A percentile compares a stretch with the other conserved stretches of the same genome.
Evolutionary conservation across 192 early-diverging fungal genomes (phyloP).

Genomic region (Jimgerdemannia flammicorona): DNA sequence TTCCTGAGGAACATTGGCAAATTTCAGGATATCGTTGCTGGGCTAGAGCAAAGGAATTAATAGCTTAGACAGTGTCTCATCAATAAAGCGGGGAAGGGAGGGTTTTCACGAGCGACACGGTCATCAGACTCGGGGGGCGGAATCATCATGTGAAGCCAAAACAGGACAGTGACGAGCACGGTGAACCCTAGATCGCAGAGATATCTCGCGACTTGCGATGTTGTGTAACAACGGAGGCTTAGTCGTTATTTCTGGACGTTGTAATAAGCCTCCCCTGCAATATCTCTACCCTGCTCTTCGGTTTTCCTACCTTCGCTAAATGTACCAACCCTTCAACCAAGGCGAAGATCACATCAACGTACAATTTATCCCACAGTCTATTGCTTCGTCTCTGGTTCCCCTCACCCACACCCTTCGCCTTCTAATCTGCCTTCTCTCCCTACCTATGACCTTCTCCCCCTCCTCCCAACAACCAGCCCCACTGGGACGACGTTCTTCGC

Average conservation of each 20-base stretch:
- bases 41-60: too few species aligned
- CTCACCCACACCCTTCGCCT: too few species aligned
- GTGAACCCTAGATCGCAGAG: too few species aligned
- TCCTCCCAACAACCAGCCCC: constrained; percentile 28
- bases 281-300: background rate
- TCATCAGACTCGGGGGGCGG: too few species aligned
- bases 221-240: too few species aligned
- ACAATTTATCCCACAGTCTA: background rate
- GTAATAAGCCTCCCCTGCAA: background rate
- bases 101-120: too few species aligned
- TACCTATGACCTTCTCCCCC: background rate
- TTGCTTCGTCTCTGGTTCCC: too few species aligned
- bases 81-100: too few species aligned
- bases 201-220: too few species aligned
- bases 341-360: constrained; percentile 2
- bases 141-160: too few species aligned
- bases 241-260: background rate
- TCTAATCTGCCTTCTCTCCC: background rate
- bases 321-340: constrained; percentile 3
- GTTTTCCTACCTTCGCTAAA: background rate
- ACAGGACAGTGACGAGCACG: too few species aligned
- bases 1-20: constrained; percentile 94
- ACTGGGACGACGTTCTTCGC: constrained; percentile 55
- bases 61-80: too few species aligned
- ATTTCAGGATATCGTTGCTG: constrained; percentile 58